phyloP scores from a whole-genome alignment of 208 protist species.

The Kentomonas sorsogonicus region DNA sequence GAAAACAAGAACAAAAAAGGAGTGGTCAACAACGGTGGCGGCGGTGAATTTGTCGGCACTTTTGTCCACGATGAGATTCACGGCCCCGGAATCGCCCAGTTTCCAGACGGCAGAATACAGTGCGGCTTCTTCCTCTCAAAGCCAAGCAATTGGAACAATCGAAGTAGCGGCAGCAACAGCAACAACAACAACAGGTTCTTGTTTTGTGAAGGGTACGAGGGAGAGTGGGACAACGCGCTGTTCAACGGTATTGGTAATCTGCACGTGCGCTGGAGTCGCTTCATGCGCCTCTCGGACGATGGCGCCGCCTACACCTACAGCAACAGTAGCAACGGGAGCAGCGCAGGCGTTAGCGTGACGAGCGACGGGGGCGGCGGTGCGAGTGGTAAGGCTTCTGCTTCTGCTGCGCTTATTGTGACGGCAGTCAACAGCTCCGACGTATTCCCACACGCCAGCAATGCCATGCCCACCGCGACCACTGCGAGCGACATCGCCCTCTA shows the following conservation, averaged over 20 bases:
- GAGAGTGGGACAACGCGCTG: constrained; percentile 69
- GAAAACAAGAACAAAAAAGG: not conserved
- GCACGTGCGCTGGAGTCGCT: constrained; percentile 34
- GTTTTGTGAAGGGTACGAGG: constrained; percentile 81
- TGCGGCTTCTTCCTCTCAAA: constrained; percentile 4
- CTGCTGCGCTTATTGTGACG: too few species aligned
- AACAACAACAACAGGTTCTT: too few species aligned
- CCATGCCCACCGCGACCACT: too few species aligned
- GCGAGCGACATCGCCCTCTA: too few species aligned
- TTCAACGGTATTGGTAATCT: constrained; percentile 74
- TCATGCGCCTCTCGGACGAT: too few species aligned
- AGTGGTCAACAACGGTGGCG: constrained; percentile 39
- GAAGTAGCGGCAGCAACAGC: too few species aligned
- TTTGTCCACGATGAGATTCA: not conserved
- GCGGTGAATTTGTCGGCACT: constrained; percentile 18
- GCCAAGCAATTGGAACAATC: too few species aligned
- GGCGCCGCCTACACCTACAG: not conserved
- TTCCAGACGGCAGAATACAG: constrained; percentile 2
- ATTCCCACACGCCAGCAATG: too few species aligned
- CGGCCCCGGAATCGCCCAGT: not conserved
- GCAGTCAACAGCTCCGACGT: too few species aligned
- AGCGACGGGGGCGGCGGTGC: not conserved
- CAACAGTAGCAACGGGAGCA: constrained; percentile 8
- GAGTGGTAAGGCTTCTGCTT: too few species aligned
- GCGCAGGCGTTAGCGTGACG: too few species aligned